Evolutionary conservation across 345 rosid genomes (phyloP), one percentile per base, ranked within the genome.

Genomic region (Sisymbrium altissimum): DNA sequence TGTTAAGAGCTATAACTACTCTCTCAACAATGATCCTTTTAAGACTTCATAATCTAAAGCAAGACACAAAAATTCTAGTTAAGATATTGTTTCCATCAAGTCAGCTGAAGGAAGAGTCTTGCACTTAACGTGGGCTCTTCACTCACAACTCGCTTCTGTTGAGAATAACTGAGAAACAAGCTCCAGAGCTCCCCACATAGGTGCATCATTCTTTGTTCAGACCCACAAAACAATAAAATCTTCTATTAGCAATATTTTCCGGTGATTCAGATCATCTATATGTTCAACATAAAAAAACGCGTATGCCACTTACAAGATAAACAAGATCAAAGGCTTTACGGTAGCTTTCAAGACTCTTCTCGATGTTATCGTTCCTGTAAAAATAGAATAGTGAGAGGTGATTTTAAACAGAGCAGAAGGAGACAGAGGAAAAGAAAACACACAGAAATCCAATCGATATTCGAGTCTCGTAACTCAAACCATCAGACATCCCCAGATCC

Each of bases 401-500:
- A 53, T 3, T 1, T 5, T 4, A 72, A 72, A 50, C 61, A 77
- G 62, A 21, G 43, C 41, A 33, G 4, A 38, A 30, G n/a, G 5
- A 70, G 6, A 19, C 4, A 41, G 9, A 62, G 25, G 29, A 14
- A 71, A 27, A 25, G 25, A 53, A 18, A 18, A 87, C 97, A 86
- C 70, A 90, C 98, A 88, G 78, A 79, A 93, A 93, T 19, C 97
- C 98, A 56, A 84, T 79, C 55, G 93, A 90, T 57, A 93, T 83
- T 57, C 92, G 88, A 66, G 82, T 82, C 57, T 89, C 88, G 66
- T 90, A 90, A 66, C 79, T 83, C 80, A 90, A 79, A 60, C 98
- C 98, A 80, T 93, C 90, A 55, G 96, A 88, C 98, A 93, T 90
- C 64, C 92, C 79, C 58, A 93, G 78, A 78, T 93, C 98, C 23